Evolutionary conservation across 1,284 basidiomycete species (phyloP).

Genomic region (Microbotryum intermedium): DNA sequence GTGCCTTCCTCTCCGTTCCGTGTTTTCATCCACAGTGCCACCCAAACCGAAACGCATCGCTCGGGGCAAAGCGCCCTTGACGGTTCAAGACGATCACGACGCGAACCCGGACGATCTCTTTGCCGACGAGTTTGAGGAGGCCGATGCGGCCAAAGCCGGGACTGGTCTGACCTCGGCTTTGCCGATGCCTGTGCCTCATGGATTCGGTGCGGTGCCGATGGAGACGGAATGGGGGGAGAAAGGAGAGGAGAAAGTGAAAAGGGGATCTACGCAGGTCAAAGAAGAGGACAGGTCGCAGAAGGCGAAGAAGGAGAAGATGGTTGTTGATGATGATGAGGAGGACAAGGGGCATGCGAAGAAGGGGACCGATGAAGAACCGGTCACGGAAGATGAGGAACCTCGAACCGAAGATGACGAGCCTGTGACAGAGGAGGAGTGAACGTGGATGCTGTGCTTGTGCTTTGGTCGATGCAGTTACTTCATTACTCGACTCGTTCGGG

Average conservation of each 20-base stretch:
- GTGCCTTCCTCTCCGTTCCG: too few species aligned
- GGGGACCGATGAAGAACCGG: neutral
- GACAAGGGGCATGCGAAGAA: neutral
- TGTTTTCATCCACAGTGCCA: constrained; percentile 11
- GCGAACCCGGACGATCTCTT: neutral
- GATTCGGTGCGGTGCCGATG: too few species aligned
- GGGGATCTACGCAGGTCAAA: neutral
- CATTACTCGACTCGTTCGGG: neutral
- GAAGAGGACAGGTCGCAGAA: neutral
- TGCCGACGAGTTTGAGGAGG: neutral
- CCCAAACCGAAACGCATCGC: constrained; percentile 15
- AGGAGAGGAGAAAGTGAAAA: neutral
- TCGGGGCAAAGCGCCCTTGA: too few species aligned
- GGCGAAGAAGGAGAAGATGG: neutral
- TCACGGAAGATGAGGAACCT: neutral
- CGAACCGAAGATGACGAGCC: neutral
- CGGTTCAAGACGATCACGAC: constrained; percentile 6
- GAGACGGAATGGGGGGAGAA: neutral
- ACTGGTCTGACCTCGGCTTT: neutral
- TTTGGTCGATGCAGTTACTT: neutral
- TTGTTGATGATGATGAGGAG: neutral
- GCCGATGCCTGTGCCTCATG: constrained; percentile 1
- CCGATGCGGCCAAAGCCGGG: neutral
- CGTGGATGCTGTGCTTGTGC: neutral
- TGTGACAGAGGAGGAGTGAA: constrained; percentile 4